These are phyloP conservation scores for Reticulascus tulasneorum DNA, from an alignment of 2,329 filamentous ascomycete genomes.

Conservation along the genomic window DNA sequence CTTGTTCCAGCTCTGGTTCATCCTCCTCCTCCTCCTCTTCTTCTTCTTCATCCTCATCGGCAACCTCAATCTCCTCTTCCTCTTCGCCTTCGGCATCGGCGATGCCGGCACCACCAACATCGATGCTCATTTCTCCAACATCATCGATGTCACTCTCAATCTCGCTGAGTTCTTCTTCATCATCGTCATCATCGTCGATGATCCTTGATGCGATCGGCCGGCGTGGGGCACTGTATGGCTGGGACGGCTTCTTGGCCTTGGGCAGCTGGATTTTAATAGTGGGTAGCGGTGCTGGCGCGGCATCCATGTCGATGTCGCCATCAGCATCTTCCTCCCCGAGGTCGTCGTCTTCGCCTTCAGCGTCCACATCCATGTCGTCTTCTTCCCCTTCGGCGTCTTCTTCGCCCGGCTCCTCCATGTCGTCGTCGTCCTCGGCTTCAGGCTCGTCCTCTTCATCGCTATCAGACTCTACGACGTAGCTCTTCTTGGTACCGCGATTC, in stretches of 20 bases:
- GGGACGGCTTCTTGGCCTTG: conserved; percentile 11
- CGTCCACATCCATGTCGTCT: conserved; percentile 33
- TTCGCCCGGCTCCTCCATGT: conserved; percentile 26
- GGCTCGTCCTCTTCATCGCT: conserved; percentile 42
- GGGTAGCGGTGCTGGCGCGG: conserved; percentile 17
- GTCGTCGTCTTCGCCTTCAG: conserved; percentile 22
- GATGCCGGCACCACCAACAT: conserved; percentile 26
- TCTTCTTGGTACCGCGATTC: conserved; percentile 54
- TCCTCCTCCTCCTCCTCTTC: conserved; percentile 31
- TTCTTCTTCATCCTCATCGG: conserved; percentile 28
- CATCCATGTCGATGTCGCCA: conserved; percentile 46
- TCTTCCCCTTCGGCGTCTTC: conserved; percentile 26
- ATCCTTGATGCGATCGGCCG: conserved; percentile 14
- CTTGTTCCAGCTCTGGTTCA: conserved; percentile 34
- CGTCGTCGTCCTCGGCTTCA: conserved; percentile 30
- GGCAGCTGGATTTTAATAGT: conserved; percentile 15
- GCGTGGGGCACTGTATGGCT: conserved; percentile 8
- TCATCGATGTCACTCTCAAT: conserved; percentile 22
- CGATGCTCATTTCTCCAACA: conserved; percentile 26
- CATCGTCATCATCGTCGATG: conserved; percentile 17
- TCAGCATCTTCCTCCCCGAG: conserved; percentile 25
- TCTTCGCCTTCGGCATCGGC: conserved; percentile 22
- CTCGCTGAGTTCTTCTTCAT: conserved; percentile 17
- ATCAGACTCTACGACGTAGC: conserved; percentile 55
- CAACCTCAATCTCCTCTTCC: conserved; percentile 39